Evolutionary conservation across 1,139 yeast genomes (phyloP).

Genomic region (Protomyces lactucae-debilis): DNA sequence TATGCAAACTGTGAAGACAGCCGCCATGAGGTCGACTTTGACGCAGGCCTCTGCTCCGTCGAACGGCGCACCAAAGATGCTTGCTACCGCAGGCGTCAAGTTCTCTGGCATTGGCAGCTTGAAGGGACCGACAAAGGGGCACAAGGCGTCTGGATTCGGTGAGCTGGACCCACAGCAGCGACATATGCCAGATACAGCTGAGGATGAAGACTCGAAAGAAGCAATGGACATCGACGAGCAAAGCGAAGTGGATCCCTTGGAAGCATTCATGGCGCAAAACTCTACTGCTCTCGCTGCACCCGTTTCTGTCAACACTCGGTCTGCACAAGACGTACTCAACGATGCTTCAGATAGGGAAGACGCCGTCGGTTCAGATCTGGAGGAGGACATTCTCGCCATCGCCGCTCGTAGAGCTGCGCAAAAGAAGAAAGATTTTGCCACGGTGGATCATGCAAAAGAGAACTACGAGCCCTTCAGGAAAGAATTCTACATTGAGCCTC

Average conservation of each 20-base stretch:
- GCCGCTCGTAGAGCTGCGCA: conserved; percentile 40
- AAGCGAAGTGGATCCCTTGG: conserved; percentile 42
- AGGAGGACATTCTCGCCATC: conserved; percentile 36
- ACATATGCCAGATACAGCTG: not conserved
- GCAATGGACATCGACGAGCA: conserved; percentile 30
- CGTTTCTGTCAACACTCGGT: conserved; percentile 19
- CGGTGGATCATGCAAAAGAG: conserved; percentile 48
- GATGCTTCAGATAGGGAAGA: conserved; percentile 36
- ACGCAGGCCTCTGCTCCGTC: not conserved
- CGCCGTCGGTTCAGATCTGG: conserved; percentile 34
- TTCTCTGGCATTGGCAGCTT: not conserved
- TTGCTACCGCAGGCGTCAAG: not conserved
- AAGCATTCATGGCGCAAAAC: conserved; percentile 39
- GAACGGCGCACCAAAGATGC: not conserved
- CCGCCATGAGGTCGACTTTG: not conserved
- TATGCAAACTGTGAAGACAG: not conserved
- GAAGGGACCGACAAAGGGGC: not conserved
- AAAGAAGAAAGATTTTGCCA: conserved; percentile 44
- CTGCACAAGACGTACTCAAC: conserved; percentile 33
- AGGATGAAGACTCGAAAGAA: not conserved
- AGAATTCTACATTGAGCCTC: conserved; percentile 60
- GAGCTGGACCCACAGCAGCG: not conserved
- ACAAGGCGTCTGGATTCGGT: not conserved
- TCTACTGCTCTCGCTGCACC: conserved; percentile 19
- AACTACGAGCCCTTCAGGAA: conserved; percentile 56